A percentile compares a stretch with the other conserved stretches of the same genome.
Conservation (phyloP, 2,329 filamentous ascomycete genomes). For the Colletotrichum eremochloae region DNA sequence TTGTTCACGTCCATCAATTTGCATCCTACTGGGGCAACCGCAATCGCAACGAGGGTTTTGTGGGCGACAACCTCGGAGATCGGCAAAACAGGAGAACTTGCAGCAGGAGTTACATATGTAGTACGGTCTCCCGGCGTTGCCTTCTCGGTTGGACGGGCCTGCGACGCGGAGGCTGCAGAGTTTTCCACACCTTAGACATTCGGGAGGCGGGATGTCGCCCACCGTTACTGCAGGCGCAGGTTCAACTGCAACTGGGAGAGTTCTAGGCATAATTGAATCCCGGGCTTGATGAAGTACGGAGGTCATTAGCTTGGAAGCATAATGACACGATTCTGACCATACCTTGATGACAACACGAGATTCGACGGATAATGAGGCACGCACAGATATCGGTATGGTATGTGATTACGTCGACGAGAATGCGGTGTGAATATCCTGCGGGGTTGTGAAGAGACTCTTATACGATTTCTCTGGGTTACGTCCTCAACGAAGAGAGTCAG, state of each 20-base stretch:
- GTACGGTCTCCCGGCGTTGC: slow-evolving; percentile 12
- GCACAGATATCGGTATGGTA: not conserved
- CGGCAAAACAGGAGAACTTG: not conserved
- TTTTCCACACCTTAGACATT: not conserved
- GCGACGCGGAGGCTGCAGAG: not conserved
- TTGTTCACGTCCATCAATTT: slow-evolving; percentile 4
- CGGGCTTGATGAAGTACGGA: not conserved
- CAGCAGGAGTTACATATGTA: not conserved
- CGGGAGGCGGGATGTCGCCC: not conserved
- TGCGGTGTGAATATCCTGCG: not conserved
- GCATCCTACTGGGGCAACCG: not conserved
- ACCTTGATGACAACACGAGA: not conserved
- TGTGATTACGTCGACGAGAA: not conserved
- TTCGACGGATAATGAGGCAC: not conserved
- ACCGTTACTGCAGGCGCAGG: not conserved
- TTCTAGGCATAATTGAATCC: not conserved
- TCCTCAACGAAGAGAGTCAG: not conserved
- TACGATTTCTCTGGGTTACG: too few species aligned
- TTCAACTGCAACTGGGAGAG: too few species aligned
- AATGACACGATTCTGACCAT: not conserved
- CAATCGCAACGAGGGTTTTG: not conserved
- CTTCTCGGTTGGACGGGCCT: not conserved
- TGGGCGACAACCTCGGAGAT: slow-evolving; percentile 1
- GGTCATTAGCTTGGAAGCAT: not conserved
- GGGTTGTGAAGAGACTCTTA: not conserved